Conservation (phyloP, 371 early-diverging fungal genomes). For the Lichtheimia corymbifera region DNA sequence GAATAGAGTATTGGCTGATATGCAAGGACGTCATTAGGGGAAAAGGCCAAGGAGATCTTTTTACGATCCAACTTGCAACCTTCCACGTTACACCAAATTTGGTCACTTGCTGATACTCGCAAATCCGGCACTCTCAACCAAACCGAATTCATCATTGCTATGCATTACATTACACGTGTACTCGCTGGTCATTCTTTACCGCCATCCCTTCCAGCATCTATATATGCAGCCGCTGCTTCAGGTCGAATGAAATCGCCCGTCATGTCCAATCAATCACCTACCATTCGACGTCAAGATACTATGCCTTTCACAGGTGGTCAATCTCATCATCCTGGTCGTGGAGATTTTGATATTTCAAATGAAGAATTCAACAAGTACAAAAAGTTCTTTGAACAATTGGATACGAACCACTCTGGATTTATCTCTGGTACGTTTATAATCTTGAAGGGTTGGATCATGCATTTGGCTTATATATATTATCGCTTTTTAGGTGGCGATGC, state of each 20-base stretch:
- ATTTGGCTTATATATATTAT: too few relatives aligned
- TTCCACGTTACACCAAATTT: conserved; percentile 51
- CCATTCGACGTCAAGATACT: conserved; percentile 14
- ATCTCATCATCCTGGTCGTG: conserved; percentile 10
- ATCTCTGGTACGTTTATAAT: conserved; percentile 32
- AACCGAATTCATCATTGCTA: conserved; percentile 79
- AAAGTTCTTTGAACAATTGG: conserved; percentile 32
- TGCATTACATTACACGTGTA: conserved; percentile 74
- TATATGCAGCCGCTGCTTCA: conserved; percentile 62
- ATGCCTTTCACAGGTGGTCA: conserved; percentile 11
- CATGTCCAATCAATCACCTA: conserved; percentile 15
- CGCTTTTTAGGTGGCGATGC: conserved; percentile 63
- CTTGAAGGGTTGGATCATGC: too few relatives aligned
- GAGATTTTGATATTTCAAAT: conserved; percentile 26
- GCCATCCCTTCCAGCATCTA: conserved; percentile 51
- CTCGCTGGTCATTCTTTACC: conserved; percentile 71
- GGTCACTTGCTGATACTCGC: conserved; percentile 73
- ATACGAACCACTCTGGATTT: conserved; percentile 28
- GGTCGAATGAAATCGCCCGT: conserved; percentile 35
- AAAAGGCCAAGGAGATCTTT: conserved; percentile 51
- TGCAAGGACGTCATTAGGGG: conserved; percentile 22
- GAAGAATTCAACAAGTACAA: conserved; percentile 35
- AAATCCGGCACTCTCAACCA: conserved; percentile 66
- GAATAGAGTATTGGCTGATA: conserved; percentile 8
- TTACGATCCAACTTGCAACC: conserved; percentile 53